Evolutionary conservation across 2,329 filamentous ascomycete genomes (phyloP).

Genomic region (Chalaropsis ovoidea): DNA sequence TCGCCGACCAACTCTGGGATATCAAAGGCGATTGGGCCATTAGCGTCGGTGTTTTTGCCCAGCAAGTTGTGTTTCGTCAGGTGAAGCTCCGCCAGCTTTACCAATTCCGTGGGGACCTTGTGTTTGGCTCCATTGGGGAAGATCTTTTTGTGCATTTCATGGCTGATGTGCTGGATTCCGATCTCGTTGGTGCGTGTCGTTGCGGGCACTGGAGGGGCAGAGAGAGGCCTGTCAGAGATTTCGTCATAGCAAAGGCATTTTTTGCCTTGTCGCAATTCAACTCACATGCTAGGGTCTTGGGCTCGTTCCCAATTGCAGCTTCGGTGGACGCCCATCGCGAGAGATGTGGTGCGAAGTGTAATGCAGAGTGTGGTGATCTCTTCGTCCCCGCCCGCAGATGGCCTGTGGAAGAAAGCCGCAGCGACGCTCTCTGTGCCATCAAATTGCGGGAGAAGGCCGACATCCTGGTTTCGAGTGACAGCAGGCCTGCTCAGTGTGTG

Average conservation of each 20-base stretch:
- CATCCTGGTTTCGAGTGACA: neutral
- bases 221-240: conserved; percentile 24
- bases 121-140: conserved; percentile 54
- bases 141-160: conserved; percentile 69
- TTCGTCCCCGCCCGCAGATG: neutral
- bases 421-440: neutral
- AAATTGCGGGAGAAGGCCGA: neutral
- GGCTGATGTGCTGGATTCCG: conserved; percentile 85
- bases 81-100: conserved; percentile 73
- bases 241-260: conserved; percentile 12
- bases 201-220: conserved; percentile 36
- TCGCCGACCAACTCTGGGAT: conserved; percentile 65
- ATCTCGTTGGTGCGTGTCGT: conserved; percentile 78
- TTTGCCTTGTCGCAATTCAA: conserved; percentile 16
- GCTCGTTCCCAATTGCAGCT: conserved; percentile 19
- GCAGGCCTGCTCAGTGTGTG: neutral
- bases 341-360: too few species aligned
- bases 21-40: conserved; percentile 71
- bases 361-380: neutral
- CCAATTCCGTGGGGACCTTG: conserved; percentile 51
- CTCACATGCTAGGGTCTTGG: conserved; percentile 37
- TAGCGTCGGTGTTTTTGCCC: conserved; percentile 77
- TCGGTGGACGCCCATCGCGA: conserved; percentile 20
- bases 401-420: neutral
- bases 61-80: conserved; percentile 74